These are phyloP conservation scores for Craspedostauros australis DNA, from an alignment of 108 stramenopile genomes.

Conservation along the genomic window DNA sequence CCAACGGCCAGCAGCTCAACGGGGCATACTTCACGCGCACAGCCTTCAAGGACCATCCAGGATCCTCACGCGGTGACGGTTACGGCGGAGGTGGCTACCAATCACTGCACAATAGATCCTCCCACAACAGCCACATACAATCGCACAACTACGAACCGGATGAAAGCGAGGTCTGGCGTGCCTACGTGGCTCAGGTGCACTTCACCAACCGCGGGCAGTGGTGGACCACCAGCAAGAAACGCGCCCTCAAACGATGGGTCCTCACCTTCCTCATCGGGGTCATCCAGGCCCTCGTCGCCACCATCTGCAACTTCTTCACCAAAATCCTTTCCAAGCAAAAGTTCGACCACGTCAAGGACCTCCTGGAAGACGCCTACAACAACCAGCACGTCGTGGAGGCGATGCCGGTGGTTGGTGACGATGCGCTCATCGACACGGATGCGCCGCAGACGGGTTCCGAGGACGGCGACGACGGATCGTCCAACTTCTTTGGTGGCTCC, in stretches of 20 bases:
- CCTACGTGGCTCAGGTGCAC: slow-evolving; percentile 76
- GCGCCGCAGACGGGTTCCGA: slow-evolving; percentile 17
- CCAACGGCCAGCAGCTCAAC: too few species aligned
- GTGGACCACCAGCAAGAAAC: slow-evolving; percentile 86
- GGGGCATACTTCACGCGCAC: too few species aligned
- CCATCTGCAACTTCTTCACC: slow-evolving; percentile 52
- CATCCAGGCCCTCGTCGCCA: slow-evolving; percentile 67
- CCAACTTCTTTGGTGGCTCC: slow-evolving; percentile 37
- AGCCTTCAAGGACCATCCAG: slow-evolving; percentile 17
- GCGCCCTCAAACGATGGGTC: slow-evolving; percentile 73
- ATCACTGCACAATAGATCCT: slow-evolving; percentile 7
- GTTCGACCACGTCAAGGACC: slow-evolving; percentile 64
- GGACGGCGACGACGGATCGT: slow-evolving; percentile 19
- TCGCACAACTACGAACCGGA: slow-evolving; percentile 88
- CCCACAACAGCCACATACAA: slow-evolving; percentile 27
- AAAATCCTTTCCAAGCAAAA: slow-evolving; percentile 43
- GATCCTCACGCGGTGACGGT: slow-evolving; percentile 35
- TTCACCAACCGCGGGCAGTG: slow-evolving; percentile 83
- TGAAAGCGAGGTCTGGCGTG: slow-evolving; percentile 84
- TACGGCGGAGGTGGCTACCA: slow-evolving; percentile 39
- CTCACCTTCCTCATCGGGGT: slow-evolving; percentile 79
- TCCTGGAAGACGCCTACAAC: slow-evolving; percentile 30
- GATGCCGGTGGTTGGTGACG: slow-evolving; percentile 29
- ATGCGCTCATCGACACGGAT: slow-evolving; percentile 32
- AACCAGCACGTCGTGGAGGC: slow-evolving; percentile 7